Evolutionary conservation across 2,329 filamentous ascomycete species (phyloP).

Genomic region (Beauveria pseudobassiana): DNA sequence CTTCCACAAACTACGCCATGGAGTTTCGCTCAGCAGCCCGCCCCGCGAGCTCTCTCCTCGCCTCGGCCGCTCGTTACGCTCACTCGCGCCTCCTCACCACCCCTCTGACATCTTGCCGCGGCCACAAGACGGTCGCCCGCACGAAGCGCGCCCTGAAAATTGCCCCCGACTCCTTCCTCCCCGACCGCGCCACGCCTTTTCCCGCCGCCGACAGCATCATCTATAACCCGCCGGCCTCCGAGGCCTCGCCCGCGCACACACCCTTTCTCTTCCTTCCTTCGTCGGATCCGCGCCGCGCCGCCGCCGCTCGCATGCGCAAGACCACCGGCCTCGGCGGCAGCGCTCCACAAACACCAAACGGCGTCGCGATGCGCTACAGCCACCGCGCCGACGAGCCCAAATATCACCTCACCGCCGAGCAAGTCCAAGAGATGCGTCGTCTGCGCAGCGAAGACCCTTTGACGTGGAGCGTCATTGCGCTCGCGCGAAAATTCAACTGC

Average conservation of each 20-base stretch:
- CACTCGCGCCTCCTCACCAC: slow-evolving; percentile 15
- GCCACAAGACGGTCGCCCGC: slow-evolving; percentile 45
- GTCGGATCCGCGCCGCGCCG: slow-evolving; percentile 44
- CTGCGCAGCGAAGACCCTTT: slow-evolving; percentile 46
- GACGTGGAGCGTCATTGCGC: slow-evolving; percentile 44
- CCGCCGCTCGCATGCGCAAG: slow-evolving; percentile 39
- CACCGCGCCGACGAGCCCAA: slow-evolving; percentile 24
- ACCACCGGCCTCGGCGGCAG: slow-evolving; percentile 21
- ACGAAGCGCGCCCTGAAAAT: slow-evolving; percentile 53
- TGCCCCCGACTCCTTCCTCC: slow-evolving; percentile 51
- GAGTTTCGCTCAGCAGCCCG: slow-evolving; percentile 28
- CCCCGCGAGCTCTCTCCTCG: slow-evolving; percentile 27
- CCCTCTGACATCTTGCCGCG: slow-evolving; percentile 25
- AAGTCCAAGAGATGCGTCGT: slow-evolving; percentile 53
- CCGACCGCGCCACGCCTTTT: slow-evolving; percentile 24
- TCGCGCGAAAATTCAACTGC: slow-evolving; percentile 50
- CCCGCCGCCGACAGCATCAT: slow-evolving; percentile 36
- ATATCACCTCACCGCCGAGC: slow-evolving; percentile 46
- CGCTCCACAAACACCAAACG: slow-evolving; percentile 10
- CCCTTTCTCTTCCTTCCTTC: slow-evolving; percentile 58
- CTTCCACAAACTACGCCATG: slow-evolving; percentile 20
- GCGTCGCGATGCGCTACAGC: slow-evolving; percentile 29
- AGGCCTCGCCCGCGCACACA: slow-evolving; percentile 54
- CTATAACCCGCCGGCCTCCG: slow-evolving; percentile 50
- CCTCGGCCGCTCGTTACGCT: slow-evolving; percentile 12